Percentiles rank a stretch among this genome's conserved stretches.
These are phyloP conservation scores for Erodium moschatum DNA, from an alignment of 441 rosid species.

Conservation along the genomic window DNA sequence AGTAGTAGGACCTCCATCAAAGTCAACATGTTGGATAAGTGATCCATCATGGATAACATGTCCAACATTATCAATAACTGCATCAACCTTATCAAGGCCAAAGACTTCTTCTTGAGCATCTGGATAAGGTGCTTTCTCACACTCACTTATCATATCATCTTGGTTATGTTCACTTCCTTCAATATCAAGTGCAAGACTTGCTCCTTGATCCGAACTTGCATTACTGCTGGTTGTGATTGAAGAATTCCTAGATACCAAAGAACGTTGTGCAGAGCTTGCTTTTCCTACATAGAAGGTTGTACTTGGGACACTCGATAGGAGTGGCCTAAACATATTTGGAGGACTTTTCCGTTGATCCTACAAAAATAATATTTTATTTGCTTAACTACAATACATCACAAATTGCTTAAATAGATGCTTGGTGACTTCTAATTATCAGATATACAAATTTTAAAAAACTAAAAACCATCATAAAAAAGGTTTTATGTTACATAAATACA, in stretches of 20 bases:
- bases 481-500: not conserved
- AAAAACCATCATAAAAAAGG: not conserved
- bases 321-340: slow-evolving; percentile 95
- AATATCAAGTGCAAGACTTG: slow-evolving; percentile 39
- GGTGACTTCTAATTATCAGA: not conserved
- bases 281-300: slow-evolving; percentile 71
- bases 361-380: slow-evolving; percentile 9
- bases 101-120: slow-evolving; percentile 48
- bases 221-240: slow-evolving; percentile 59
- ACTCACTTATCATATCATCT: slow-evolving; percentile 34
- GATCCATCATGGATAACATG: slow-evolving; percentile 33
- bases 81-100: slow-evolving; percentile 50
- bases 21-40: slow-evolving; percentile 31
- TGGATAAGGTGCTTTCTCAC: slow-evolving; percentile 27
- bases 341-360: slow-evolving; percentile 88
- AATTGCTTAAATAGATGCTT: not conserved
- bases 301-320: slow-evolving; percentile 91
- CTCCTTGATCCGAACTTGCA: slow-evolving; percentile 55
- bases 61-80: slow-evolving; percentile 32
- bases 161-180: slow-evolving; percentile 44
- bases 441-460: not conserved
- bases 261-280: slow-evolving; percentile 45
- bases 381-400: not conserved
- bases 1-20: slow-evolving; percentile 31
- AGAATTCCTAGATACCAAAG: slow-evolving; percentile 61